Conservation (phyloP, 441 rosid species). For the Populus hybrid region DNA sequence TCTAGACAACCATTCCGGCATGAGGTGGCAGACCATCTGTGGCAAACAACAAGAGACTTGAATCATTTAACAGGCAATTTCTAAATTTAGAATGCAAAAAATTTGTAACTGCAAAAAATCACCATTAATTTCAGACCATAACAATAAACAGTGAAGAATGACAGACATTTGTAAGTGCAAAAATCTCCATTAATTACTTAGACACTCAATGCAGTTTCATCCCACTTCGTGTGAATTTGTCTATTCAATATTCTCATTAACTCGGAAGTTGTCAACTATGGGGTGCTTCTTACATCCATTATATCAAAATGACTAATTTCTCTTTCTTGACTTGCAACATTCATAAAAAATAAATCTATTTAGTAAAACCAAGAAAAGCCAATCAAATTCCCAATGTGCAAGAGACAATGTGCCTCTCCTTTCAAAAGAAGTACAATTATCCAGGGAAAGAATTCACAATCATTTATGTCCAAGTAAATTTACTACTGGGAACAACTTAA, state of each 20-base stretch:
- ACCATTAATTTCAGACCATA: neutral
- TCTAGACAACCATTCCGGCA: too few relatives aligned
- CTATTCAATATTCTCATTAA: too few relatives aligned
- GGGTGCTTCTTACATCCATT: neutral
- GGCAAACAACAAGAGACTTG: slow-evolving; percentile 17
- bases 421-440: neutral
- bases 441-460: neutral
- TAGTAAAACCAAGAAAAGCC: neutral
- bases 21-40: slow-evolving; percentile 25
- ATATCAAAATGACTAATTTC: neutral
- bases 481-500: neutral
- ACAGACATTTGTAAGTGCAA: neutral
- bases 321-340: neutral
- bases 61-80: neutral
- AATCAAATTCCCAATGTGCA: neutral
- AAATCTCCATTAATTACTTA: neutral
- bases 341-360: neutral
- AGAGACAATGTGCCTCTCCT: neutral
- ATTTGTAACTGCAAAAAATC: neutral
- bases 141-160: neutral
- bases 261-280: neutral
- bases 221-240: neutral
- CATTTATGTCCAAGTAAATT: neutral
- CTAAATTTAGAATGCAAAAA: too few relatives aligned
- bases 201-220: neutral